Base-by-base conservation (phyloP, 2,329 filamentous ascomycete genomes). In the Aspergillus floridensis region DNA sequence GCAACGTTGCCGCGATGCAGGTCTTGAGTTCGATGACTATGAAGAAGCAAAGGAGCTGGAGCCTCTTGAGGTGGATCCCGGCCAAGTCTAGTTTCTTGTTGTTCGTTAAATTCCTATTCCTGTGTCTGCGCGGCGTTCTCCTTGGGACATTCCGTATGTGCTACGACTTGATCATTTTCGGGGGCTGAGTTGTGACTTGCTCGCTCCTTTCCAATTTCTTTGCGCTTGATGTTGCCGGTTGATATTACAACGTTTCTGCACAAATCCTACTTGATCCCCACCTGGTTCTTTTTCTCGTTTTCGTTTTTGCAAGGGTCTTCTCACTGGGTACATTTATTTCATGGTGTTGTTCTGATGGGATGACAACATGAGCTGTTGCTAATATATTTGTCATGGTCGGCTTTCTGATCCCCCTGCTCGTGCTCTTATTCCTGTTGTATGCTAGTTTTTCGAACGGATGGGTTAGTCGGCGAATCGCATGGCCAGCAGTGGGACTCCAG, bases 21-120 rank as follows among this genome's bases (percentile, higher is more conserved):
- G 77, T n/a, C 70, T 80, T 6, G 75, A 78, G n/a, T 80, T 79
- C 56, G 76, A 79, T n/a, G 79, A 81, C 59, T 80, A 79, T 51
- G 77, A 80, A 22, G 76, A 79, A 24, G 69, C 75, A 11, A 77
- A 78, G 56, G 73, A 76, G 47, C 66, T 79, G 31, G 73, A 76
- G 56, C 68, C 68, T 31, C 63, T 74, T n/a, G 72, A 75, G 24
- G 62, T 75, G 50, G 73, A 76, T 53, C 74, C 75, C 57, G 65
- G 53, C 50, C 62, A 68, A 58, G 63, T 63, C 41, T 66, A 52
- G 58, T 53, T 53, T 50, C 41, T 41, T 53, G 14, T 35, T 21
- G 46, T 53, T 47, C 50, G 35, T 51, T 44, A 49, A 56, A 14
- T 32, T 49, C 35, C 19, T 49, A 31, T 51, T 32, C 47, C 54